Base-by-base conservation (phyloP, 139 green algal genomes). In the Chlamydomonas eustigma region DNA sequence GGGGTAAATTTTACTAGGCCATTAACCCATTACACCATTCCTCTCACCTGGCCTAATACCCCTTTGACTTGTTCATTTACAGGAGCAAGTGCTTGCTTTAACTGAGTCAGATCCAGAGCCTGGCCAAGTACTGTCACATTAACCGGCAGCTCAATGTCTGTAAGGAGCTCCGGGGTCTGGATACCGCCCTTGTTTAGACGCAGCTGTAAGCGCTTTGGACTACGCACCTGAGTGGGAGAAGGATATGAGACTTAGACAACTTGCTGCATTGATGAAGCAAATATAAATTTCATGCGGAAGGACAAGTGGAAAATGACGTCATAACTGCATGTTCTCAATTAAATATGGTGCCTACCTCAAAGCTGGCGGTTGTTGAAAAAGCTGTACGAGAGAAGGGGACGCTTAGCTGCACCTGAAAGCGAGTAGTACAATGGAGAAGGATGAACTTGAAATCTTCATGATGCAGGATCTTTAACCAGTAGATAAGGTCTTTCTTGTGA, bases 201-300 rank as follows among this genome's bases (percentile, higher is more conserved):
- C 8, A 96, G 81, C 80, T 97, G 88, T 63, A 98, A 75, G 52
- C 94, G 88, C 83, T 94, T 97, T 37, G 91, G 88, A 75, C 81
- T 92, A 64, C 88, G 82, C 25, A 70, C 58, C 58, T 70, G 58
- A 8, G 58, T 22, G 50, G 18, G 50, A 24, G 50, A 30, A 24
- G n/a, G n/a, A n/a, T n/a, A n/a, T n/a, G n/a, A n/a, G n/a, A n/a
- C n/a, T n/a, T n/a, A n/a, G n/a, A n/a, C n/a, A n/a, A n/a, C n/a
- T n/a, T n/a, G n/a, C n/a, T n/a, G n/a, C n/a, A n/a, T n/a, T n/a
- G n/a, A n/a, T n/a, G n/a, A n/a, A n/a, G n/a, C n/a, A n/a, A n/a
- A n/a, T n/a, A n/a, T n/a, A n/a, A n/a, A n/a, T n/a, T n/a, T n/a
- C n/a, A n/a, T n/a, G n/a, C n/a, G n/a, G n/a, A n/a, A n/a, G n/a